Conservation (phyloP, 768 basidiomycete species). For the Russula earlei region DNA sequence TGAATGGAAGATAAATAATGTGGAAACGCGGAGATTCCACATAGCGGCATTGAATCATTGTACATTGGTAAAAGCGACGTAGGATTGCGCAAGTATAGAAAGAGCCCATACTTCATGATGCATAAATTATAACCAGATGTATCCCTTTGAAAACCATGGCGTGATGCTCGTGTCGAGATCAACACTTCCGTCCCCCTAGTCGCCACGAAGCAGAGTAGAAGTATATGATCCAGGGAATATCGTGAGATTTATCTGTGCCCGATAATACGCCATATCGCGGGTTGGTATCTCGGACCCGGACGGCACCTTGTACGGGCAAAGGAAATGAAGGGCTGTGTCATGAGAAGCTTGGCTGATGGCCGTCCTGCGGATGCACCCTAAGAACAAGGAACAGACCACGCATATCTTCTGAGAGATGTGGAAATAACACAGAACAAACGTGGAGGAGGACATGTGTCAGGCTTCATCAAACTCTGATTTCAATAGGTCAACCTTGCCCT, state of each 20-base stretch:
- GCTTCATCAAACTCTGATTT: conserved; percentile 55
- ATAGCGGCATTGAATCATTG: too few species aligned
- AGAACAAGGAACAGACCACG: not conserved
- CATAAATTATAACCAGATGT: not conserved
- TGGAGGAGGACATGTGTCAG: conserved; percentile 28
- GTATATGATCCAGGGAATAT: not conserved
- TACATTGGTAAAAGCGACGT: not conserved
- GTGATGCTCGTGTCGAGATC: not conserved
- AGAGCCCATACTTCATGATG: not conserved
- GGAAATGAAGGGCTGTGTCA: not conserved
- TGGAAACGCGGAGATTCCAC: not conserved
- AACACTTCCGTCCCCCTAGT: not conserved
- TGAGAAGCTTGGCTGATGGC: conserved; percentile 16
- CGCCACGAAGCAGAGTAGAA: not conserved
- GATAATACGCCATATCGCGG: conserved; percentile 63
- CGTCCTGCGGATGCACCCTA: not conserved
- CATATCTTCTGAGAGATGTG: not conserved
- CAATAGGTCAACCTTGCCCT: conserved; percentile 60
- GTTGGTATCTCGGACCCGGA: conserved; percentile 48
- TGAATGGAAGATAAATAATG: too few species aligned
- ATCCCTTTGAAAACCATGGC: not conserved
- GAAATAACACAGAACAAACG: not conserved
- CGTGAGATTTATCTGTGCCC: conserved; percentile 45
- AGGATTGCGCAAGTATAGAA: not conserved
- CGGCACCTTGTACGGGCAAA: conserved; percentile 75